These are phyloP conservation scores for Gossypium rotundifolium DNA, from an alignment of 345 rosid species.

Conservation along the genomic window DNA sequence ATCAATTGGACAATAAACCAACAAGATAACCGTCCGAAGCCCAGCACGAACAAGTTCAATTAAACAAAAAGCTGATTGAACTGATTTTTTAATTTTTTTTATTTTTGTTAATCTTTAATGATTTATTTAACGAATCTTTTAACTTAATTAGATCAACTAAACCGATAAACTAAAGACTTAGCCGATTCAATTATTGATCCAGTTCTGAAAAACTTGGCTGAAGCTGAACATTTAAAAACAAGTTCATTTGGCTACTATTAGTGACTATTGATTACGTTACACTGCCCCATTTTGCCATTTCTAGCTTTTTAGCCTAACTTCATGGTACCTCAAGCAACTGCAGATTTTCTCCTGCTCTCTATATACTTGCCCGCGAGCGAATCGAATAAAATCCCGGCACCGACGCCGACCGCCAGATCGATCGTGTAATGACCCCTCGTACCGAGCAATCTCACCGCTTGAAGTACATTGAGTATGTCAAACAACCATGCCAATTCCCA, in stretches of 20 bases:
- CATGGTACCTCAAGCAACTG: neutral
- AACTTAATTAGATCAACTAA: no score
- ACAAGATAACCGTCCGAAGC: no score
- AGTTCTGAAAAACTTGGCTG: no score
- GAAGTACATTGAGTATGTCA: constrained; percentile 70
- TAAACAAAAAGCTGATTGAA: no score
- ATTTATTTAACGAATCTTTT: no score
- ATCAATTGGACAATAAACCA: no score
- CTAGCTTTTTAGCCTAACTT: neutral
- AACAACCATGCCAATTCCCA: constrained; percentile 56
- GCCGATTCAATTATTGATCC: no score
- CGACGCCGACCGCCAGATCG: constrained; percentile 76
- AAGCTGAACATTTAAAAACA: neutral
- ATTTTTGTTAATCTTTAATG: no score
- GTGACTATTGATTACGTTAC: neutral
- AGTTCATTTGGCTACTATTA: neutral
- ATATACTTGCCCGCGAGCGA: constrained; percentile 73
- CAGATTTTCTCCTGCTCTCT: constrained; percentile 25
- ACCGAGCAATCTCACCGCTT: constrained; percentile 65
- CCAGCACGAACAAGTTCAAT: no score
- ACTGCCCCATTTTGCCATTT: neutral
- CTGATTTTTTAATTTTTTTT: no score
- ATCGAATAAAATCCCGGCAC: constrained; percentile 80
- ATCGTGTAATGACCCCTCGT: constrained; percentile 90
- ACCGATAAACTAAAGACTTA: no score